phyloP scores from a whole-genome alignment of 2,329 filamentous ascomycete genomes.

The Plenodomus biglobosus region DNA sequence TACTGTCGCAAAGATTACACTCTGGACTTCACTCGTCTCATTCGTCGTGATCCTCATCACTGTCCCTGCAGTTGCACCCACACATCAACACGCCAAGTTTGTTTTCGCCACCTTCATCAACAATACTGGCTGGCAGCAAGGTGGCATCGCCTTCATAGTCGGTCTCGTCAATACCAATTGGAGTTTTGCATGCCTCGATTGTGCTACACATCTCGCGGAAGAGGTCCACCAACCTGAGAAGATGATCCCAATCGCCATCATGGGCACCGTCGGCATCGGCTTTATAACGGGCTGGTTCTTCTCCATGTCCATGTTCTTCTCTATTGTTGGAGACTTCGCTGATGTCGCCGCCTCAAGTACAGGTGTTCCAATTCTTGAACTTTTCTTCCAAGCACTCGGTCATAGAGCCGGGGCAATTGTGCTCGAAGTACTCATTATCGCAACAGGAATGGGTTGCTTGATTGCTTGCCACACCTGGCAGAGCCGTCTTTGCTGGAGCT shows the following conservation, averaged over 20 bases:
- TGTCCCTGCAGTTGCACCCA: conserved; percentile 49
- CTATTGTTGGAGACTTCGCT: conserved; percentile 50
- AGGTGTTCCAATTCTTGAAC: conserved; percentile 51
- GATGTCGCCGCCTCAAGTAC: conserved; percentile 46
- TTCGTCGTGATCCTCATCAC: conserved; percentile 54
- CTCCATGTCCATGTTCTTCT: conserved; percentile 54
- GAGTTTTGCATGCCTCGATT: conserved; percentile 55
- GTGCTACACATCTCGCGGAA: conserved; percentile 55
- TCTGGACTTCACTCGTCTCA: conserved; percentile 52
- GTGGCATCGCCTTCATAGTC: conserved; percentile 55
- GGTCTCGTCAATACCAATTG: conserved; percentile 56
- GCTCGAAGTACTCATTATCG: conserved; percentile 51
- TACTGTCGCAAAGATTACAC: conserved; percentile 46
- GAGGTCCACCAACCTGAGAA: conserved; percentile 52
- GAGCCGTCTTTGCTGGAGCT: conserved; percentile 55
- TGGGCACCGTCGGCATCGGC: conserved; percentile 53
- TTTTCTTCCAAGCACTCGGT: conserved; percentile 50
- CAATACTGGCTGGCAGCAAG: conserved; percentile 51
- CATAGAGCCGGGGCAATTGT: conserved; percentile 51
- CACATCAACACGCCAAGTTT: conserved; percentile 51
- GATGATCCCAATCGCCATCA: conserved; percentile 54
- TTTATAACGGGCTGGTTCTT: conserved; percentile 55
- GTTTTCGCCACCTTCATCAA: conserved; percentile 58
- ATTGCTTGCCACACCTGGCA: conserved; percentile 56
- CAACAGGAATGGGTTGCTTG: conserved; percentile 52